Base-by-base conservation (phyloP, 73 alveolate genomes). In the Uronychia setigera region DNA sequence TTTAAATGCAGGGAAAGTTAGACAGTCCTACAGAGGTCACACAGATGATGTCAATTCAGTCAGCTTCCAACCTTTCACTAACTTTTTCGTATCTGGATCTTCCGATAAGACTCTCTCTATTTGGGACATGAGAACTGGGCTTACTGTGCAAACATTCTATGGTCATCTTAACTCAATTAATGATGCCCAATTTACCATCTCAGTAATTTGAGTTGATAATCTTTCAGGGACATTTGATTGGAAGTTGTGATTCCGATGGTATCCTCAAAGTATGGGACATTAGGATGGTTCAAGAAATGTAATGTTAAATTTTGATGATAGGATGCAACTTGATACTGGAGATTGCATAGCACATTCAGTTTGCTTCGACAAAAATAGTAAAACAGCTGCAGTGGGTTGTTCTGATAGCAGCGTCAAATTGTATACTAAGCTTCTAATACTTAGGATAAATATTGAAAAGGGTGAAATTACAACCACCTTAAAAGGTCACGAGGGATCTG, bases 161-260 rank as follows among this genome's bases (percentile, higher is more conserved):
- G 99, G 99, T 11, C 99, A 99, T 92, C 91, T 97, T 58, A 99
- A 98, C 84, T 94, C 99, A 25, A 97, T 98, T 77, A 98, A 98
- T 87, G 99, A 97, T 81, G 98, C 99, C 58, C 91, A 85, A 59
- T 98, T 98, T 83, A 93, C 97, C 59, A 91, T 95, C 76, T 90
- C 92, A 0, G 67, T 46, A 46, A n/a, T n/a, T n/a, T n/a, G 67
- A 19, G 19, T 5, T 19, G 5, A 11, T 46, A 5, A 11, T 19
- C 5, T 46, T 19, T 19, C 79, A 93, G 85, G 99, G 99, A 19
- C 98, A 96, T 77, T 77, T 92, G 1, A 95, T 98, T 27, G 99
- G 99, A 29, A 86, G 98, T 30, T 98, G 99, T 78, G 99, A 98
- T 90, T 99, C 99, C 5, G 99, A 98, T 92, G 99, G 99, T 67